Evolutionary conservation across 495 filamentous ascomycete species (phyloP), one percentile per base, ranked within the genome.

Genomic region (Hypoxylon cercidicola): DNA sequence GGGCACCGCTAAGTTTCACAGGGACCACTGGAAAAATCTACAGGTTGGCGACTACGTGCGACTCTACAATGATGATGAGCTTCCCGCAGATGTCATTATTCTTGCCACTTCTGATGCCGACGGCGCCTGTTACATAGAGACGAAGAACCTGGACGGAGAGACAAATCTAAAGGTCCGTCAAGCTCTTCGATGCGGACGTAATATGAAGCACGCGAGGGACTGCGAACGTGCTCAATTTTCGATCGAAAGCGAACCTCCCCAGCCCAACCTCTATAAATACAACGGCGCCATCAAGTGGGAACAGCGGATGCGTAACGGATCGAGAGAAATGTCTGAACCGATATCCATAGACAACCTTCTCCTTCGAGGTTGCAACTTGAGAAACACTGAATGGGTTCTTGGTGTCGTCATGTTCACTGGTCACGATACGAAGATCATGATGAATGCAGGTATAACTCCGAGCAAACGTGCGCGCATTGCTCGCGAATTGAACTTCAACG

Each of bases 341-440:
- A 90, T 98, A 48, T 85, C 87, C 13, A 97, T 98, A 78, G 96
- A 97, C 81, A 98, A 99, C 72, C 70, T 98, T 66, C 84, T 99
- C 5, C 86, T 99, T 39, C 89, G 96, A 77, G 96, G 96, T 21
- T 95, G 93, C 78, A 93, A 90, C 66, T 78, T 99, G 7, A 88
- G 93, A 48, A 99, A 98, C 75, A 99, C 96, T 4, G 92, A 98
- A 70, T 99, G 96, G 96, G 84, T 91, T 50, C 86, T 99, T 23
- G 96, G 94, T 56, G 84, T 99, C n/a, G 96, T 98, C 46, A 80
- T 96, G 35, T 99, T 96, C 81, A 99, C 96, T 20, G 96, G 96
- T 37, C 89, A 90, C 67, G 96, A 99, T 69, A 97, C 96, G 18
- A 99, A 98, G 80, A 98, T 98, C 75, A 99, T 99, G 96, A 89